A percentile compares a stretch with the other conserved stretches of the same genome.
Conservation (phyloP, 495 filamentous ascomycete species). For the Podospora pseudocomata region DNA sequence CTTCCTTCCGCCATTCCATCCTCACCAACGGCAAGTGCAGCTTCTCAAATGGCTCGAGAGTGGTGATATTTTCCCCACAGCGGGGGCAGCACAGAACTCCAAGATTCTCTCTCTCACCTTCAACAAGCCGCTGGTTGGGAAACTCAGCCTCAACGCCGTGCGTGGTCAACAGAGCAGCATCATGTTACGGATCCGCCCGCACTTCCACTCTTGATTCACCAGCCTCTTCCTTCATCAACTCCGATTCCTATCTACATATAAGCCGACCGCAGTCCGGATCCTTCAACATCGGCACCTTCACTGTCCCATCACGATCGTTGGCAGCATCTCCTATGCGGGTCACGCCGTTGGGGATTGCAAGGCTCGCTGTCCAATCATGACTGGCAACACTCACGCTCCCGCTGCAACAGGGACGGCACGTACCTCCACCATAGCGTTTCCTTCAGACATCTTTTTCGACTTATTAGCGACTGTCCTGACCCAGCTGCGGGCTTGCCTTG, state of each 20-base stretch:
- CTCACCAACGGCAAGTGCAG: no score
- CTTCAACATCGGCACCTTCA: background rate
- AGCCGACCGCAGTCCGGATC: background rate
- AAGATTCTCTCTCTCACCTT: no score
- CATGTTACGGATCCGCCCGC: constrained; percentile 27
- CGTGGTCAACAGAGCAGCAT: constrained; percentile 22
- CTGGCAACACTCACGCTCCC: background rate
- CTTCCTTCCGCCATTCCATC: no score
- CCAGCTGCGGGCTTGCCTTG: background rate
- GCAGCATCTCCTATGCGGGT: background rate
- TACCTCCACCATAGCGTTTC: background rate
- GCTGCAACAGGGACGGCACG: background rate
- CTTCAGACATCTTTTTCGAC: background rate
- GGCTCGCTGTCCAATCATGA: background rate
- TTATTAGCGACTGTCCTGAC: background rate
- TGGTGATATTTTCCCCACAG: background rate
- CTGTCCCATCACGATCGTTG: background rate
- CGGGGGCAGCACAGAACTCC: no score
- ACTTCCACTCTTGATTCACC: constrained; percentile 11
- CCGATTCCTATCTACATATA: background rate
- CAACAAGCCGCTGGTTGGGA: constrained; percentile 1
- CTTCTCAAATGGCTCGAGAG: background rate
- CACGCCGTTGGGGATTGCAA: constrained; percentile 1
- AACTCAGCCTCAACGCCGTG: constrained; percentile 29
- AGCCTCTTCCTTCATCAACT: background rate